Percentiles rank a stretch among this genome's conserved stretches.
Evolutionary conservation across 2,329 filamentous ascomycete species (phyloP).

Genomic region (Diaporthe velutina): DNA sequence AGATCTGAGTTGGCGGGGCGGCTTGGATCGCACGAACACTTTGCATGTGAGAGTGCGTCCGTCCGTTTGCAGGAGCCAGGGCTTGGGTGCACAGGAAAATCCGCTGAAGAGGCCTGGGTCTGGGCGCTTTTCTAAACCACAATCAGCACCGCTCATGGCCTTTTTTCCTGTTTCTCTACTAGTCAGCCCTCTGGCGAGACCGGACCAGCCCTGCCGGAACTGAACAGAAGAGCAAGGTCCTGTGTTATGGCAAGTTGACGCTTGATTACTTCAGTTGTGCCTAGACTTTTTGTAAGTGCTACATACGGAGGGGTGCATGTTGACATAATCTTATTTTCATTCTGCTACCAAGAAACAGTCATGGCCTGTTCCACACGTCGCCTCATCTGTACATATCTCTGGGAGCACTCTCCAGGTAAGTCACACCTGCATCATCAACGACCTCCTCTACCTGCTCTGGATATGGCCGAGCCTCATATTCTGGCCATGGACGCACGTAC

Average conservation of each 20-base stretch:
- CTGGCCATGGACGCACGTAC: constrained; percentile 38
- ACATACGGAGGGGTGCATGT: neutral
- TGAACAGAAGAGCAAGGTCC: neutral
- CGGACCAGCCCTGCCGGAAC: neutral
- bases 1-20: constrained; percentile 1
- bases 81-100: neutral
- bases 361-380: neutral
- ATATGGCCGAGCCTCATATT: constrained; percentile 36
- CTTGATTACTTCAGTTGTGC: neutral
- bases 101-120: neutral
- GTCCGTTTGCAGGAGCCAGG: neutral
- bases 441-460: constrained; percentile 20
- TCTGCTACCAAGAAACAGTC: neutral
- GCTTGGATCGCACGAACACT: no score
- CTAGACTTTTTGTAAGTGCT: neutral
- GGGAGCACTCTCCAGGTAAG: constrained; percentile 32
- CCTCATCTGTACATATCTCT: constrained; percentile 37
- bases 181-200: neutral
- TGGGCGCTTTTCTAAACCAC: neutral
- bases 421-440: constrained; percentile 52
- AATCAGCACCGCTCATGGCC: neutral
- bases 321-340: neutral
- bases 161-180: neutral
- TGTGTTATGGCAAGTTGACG: neutral
- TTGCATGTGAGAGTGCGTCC: constrained; percentile 24